Percentiles rank a stretch among this genome's conserved stretches.
These are phyloP conservation scores for Geotrichum citri-aurantii DNA, from an alignment of 1,139 yeast species.

Conservation along the genomic window DNA sequence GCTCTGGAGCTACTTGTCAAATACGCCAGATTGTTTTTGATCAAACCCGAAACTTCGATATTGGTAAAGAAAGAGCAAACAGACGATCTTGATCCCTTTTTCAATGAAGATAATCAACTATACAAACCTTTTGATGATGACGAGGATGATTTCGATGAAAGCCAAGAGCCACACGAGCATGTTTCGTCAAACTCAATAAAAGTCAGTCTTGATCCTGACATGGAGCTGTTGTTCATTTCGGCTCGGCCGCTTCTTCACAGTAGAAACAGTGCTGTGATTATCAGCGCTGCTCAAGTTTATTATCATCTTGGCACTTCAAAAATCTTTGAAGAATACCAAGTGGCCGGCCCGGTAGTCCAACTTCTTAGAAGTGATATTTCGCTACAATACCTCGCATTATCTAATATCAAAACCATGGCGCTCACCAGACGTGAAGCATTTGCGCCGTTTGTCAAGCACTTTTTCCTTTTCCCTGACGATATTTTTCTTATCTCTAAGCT, in stretches of 20 bases:
- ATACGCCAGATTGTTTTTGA: slow-evolving; percentile 60
- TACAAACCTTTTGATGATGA: slow-evolving; percentile 20
- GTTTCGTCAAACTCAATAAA: not conserved
- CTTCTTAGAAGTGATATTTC: slow-evolving; percentile 36
- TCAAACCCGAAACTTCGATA: slow-evolving; percentile 39
- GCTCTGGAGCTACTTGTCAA: slow-evolving; percentile 59
- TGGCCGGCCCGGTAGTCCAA: slow-evolving; percentile 49
- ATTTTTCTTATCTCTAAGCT: slow-evolving; percentile 41
- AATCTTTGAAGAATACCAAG: slow-evolving; percentile 43
- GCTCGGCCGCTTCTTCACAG: slow-evolving; percentile 44
- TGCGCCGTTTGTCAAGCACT: slow-evolving; percentile 44
- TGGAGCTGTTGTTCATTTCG: slow-evolving; percentile 47
- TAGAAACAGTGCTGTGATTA: slow-evolving; percentile 54
- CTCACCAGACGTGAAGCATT: slow-evolving; percentile 44
- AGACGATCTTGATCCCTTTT: slow-evolving; percentile 14
- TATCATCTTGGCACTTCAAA: slow-evolving; percentile 50
- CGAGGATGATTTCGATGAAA: slow-evolving; percentile 18
- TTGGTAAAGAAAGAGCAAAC: slow-evolving; percentile 4
- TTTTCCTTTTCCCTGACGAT: slow-evolving; percentile 60
- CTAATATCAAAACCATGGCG: slow-evolving; percentile 35
- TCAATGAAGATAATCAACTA: slow-evolving; percentile 3
- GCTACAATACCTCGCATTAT: slow-evolving; percentile 34
- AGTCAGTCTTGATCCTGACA: slow-evolving; percentile 48
- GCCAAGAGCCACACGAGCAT: slow-evolving; percentile 5
- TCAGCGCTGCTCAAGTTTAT: slow-evolving; percentile 56